phyloP scores from a whole-genome alignment of 768 basidiomycete genomes.

The Trametes maxima region DNA sequence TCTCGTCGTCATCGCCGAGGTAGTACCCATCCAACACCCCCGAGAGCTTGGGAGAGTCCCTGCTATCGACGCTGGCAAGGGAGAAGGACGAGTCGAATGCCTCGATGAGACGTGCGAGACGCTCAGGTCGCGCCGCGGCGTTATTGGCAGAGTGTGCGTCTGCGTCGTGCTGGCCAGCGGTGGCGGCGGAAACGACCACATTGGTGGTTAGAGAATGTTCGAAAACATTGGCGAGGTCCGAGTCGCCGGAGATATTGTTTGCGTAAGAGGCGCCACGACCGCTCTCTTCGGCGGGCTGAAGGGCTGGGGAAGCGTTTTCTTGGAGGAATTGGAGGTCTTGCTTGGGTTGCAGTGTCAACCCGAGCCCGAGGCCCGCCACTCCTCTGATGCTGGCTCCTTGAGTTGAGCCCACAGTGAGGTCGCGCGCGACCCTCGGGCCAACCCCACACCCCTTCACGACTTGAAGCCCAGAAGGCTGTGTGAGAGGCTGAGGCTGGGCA shows the following conservation, averaged over 20 bases:
- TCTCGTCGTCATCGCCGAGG: no score
- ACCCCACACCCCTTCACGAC: no score
- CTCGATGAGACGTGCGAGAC: conserved; percentile 5
- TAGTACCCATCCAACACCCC: no score
- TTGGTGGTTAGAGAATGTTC: no score
- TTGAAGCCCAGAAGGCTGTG: no score
- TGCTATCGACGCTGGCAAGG: conserved; percentile 6
- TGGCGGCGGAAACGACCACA: background rate
- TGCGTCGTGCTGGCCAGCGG: background rate
- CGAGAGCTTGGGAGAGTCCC: no score
- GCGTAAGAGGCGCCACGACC: background rate
- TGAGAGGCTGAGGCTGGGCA: no score
- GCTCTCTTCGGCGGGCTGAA: background rate
- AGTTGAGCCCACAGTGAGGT: no score
- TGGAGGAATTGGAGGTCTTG: background rate
- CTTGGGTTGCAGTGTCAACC: background rate
- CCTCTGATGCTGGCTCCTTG: background rate
- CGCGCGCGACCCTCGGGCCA: no score
- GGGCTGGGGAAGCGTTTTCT: background rate
- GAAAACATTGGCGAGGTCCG: no score
- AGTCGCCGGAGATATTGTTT: background rate
- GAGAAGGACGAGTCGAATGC: conserved; percentile 12
- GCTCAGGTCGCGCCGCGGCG: background rate
- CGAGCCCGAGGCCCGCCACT: conserved; percentile 1
- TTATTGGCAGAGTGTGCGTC: background rate